phyloP scores from a whole-genome alignment of 169 alveolate genomes.

The Plasmodium chabaudi region DNA sequence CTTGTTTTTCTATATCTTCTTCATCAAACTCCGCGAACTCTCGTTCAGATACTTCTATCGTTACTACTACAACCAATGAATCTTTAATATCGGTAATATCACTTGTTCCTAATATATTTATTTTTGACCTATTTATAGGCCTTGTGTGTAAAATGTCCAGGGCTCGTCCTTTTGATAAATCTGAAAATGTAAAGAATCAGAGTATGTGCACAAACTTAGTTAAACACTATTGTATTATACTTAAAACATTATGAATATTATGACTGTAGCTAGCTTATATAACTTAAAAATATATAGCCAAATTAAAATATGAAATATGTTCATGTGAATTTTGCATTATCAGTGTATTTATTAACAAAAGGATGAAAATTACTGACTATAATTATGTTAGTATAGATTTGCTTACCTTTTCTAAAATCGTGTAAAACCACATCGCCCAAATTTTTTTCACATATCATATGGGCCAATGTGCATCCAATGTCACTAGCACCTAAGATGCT shows the following conservation, averaged over 20 bases:
- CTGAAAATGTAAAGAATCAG: constrained; percentile 2
- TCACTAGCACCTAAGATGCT: constrained; percentile 87
- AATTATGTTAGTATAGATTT: neutral
- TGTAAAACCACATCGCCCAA: constrained; percentile 84
- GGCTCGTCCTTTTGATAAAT: constrained; percentile 86
- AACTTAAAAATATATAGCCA: too few species aligned
- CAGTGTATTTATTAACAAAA: too few species aligned
- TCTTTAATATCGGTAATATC: constrained; percentile 82
- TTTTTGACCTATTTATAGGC: constrained; percentile 79
- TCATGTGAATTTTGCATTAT: too few species aligned
- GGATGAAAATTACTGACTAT: too few species aligned
- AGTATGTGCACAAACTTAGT: too few species aligned
- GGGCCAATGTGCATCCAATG: constrained; percentile 84
- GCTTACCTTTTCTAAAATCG: constrained; percentile 81
- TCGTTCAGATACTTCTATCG: constrained; percentile 81
- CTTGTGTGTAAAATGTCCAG: constrained; percentile 84
- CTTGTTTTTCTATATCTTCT: constrained; percentile 82
- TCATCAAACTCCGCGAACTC: constrained; percentile 78
- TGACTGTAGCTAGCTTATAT: too few species aligned
- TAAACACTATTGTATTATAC: too few species aligned
- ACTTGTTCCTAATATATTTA: constrained; percentile 82
- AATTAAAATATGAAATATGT: too few species aligned
- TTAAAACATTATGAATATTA: too few species aligned
- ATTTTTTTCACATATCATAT: constrained; percentile 82
- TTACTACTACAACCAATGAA: constrained; percentile 83